Percentiles rank a stretch among this genome's conserved stretches.
Evolutionary conservation across 768 basidiomycete genomes (phyloP).

Genomic region (Mycena latifolia): DNA sequence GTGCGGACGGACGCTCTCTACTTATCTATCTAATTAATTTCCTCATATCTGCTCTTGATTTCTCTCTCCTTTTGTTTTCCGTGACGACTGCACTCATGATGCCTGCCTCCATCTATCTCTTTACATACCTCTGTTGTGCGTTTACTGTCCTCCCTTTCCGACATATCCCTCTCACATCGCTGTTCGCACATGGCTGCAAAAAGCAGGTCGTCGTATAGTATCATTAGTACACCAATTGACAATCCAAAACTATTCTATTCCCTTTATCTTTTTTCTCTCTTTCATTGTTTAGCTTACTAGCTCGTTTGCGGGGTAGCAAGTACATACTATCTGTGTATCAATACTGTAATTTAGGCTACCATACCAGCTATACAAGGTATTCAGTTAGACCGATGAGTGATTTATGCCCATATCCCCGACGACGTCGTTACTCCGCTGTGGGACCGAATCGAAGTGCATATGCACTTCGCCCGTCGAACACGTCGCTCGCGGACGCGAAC

Average conservation of each 20-base stretch:
- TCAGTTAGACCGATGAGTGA: no score
- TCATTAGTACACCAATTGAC: conserved; percentile 16
- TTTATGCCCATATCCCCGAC: no score
- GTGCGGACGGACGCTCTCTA: conserved; percentile 8
- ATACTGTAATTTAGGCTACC: conserved; percentile 7
- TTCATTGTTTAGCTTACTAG: background rate
- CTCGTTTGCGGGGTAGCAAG: background rate
- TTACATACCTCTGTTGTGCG: background rate
- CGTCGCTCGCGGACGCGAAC: no score
- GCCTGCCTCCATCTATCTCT: conserved; percentile 9
- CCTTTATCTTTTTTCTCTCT: background rate
- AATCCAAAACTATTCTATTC: conserved; percentile 9
- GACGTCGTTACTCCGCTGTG: no score
- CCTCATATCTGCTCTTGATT: conserved; percentile 2
- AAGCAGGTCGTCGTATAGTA: conserved; percentile 24
- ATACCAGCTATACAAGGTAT: no score
- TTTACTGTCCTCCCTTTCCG: background rate
- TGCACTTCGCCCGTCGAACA: no score
- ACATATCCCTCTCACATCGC: conserved; percentile 1
- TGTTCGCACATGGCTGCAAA: conserved; percentile 17
- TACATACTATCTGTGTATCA: conserved; percentile 5
- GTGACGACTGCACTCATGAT: conserved; percentile 2
- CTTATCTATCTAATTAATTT: conserved; percentile 31
- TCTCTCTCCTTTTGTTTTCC: background rate
- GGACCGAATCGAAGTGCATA: no score